A percentile compares a stretch with the other conserved stretches of the same genome.
Conservation (phyloP, 768 basidiomycete species). For the Calocera cornea region DNA sequence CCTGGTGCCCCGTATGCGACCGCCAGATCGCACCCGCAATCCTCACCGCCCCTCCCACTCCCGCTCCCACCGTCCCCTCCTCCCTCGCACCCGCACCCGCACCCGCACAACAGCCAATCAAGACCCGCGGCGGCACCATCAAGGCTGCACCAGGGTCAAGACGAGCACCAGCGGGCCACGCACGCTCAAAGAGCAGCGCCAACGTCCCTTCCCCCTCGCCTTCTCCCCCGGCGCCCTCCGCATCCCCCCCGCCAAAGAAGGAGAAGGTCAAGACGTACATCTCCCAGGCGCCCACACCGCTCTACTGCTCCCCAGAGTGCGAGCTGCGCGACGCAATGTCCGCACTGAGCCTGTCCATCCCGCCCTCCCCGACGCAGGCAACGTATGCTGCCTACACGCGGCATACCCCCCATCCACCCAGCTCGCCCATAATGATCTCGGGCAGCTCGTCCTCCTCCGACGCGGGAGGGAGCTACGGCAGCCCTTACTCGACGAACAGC, state of each 20-base stretch:
- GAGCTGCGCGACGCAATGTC: conserved; percentile 40
- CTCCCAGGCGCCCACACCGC: conserved; percentile 64
- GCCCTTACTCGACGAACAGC: background rate
- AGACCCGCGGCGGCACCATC: conserved; percentile 21
- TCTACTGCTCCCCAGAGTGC: conserved; percentile 76
- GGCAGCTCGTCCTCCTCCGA: conserved; percentile 2
- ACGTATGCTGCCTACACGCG: background rate
- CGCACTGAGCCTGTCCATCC: conserved; percentile 4
- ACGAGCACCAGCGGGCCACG: background rate
- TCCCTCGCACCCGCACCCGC: conserved; percentile 17
- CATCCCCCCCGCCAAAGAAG: conserved; percentile 19
- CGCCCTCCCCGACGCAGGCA: background rate
- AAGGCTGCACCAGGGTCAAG: conserved; percentile 18
- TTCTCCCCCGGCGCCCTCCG: conserved; percentile 15
- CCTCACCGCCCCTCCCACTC: conserved; percentile 35
- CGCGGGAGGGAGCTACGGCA: background rate
- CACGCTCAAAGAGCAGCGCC: background rate
- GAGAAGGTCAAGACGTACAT: conserved; percentile 49
- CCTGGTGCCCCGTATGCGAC: conserved; percentile 73
- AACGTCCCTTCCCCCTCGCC: background rate
- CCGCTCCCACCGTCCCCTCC: conserved; percentile 13
- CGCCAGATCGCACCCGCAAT: conserved; percentile 72
- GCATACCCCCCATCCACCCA: background rate
- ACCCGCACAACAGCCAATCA: conserved; percentile 12
- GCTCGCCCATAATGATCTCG: conserved; percentile 3